Conservation (phyloP, 345 rosid species). For the Viola odorata region DNA sequence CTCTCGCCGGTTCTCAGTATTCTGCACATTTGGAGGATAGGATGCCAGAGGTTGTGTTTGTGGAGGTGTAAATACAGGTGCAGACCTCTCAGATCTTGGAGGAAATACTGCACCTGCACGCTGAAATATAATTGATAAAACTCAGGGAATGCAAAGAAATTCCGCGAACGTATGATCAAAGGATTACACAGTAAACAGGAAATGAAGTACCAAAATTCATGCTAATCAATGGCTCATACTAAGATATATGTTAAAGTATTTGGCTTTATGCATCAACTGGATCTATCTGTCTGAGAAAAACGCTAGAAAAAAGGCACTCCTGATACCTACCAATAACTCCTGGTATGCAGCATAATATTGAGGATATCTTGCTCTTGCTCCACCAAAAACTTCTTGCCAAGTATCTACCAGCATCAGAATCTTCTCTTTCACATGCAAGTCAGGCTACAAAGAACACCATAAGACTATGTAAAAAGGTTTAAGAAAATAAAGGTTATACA, state of each 20-base stretch:
- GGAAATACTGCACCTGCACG: slow-evolving; percentile 99
- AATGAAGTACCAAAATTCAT: slow-evolving; percentile 2
- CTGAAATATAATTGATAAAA: slow-evolving; percentile 40
- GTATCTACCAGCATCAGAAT: slow-evolving; percentile 78
- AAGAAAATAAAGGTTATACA: slow-evolving; percentile 3
- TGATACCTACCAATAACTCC: slow-evolving; percentile 79
- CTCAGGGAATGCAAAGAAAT: slow-evolving; percentile 7
- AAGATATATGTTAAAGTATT: slow-evolving; percentile 3
- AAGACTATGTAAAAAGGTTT: slow-evolving; percentile 14
- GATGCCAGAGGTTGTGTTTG: slow-evolving; percentile 88
- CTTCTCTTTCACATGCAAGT: slow-evolving; percentile 90
- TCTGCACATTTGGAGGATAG: slow-evolving; percentile 72
- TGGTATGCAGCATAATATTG: slow-evolving; percentile 96
- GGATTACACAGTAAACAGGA: not conserved
- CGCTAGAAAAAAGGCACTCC: slow-evolving; percentile 9
- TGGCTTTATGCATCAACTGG: slow-evolving; percentile 10
- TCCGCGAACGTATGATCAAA: slow-evolving; percentile 2
- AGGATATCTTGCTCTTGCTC: slow-evolving; percentile 95
- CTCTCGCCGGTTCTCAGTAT: slow-evolving; percentile 47
- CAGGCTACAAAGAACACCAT: slow-evolving; percentile 53
- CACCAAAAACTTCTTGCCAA: slow-evolving; percentile 99
- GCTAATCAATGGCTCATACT: slow-evolving; percentile 4
- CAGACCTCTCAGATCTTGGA: slow-evolving; percentile 79
- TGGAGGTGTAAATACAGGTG: slow-evolving; percentile 91
- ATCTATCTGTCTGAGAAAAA: slow-evolving; percentile 2